Base-by-base conservation (phyloP, 495 filamentous ascomycete genomes). In the Aspergillus kassunensis region DNA sequence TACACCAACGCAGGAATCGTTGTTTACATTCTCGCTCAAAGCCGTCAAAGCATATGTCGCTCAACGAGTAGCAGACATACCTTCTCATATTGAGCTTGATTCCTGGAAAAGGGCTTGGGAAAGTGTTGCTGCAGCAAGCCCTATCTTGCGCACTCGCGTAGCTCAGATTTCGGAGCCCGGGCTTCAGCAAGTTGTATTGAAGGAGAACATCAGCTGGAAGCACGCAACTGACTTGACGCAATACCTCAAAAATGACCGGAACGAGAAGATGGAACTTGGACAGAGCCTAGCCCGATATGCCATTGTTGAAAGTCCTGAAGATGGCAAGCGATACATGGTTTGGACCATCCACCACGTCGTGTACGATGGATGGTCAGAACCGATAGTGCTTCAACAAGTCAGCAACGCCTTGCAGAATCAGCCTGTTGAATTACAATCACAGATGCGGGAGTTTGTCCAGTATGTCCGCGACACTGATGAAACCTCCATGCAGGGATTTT, bases 281-380 rank as follows among this genome's bases (percentile, higher is more conserved):
- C 73, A 67, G 36, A 66, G 70, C 4, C 66, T 87, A 11, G 73
- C 79, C 15, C 72, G 78, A 24, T 84, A 80, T 46, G 78, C 73
- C 4, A 69, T 85, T 19, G 58, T 85, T 9, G 60, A 70, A 12
- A 58, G 70, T 44, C 13, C 27, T 16, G 60, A 49, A 4, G 62
- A 67, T 15, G 63, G 55, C 21, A 70, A 63, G 33, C 58, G 57
- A 13, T 70, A 78, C 51, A 79, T 86, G 55, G 71, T 85, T 6
- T 75, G 81, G 65, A 87, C 82, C 2, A 73, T 84, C 42, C 84
- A 88, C 52, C 85, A 89, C 49, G 79, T 80, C 1, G 58, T 88
- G 2, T 90, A 88, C 51, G 85, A 89, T 46, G 83, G 84, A 15
- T 87, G 83, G 81, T 82, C 76, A 7, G 74, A 83, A 63, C 71